Evolutionary conservation across 2,329 filamentous ascomycete genomes (phyloP), one percentile per base, ranked within the genome.

Genomic region (Colletotrichum noveboracense): DNA sequence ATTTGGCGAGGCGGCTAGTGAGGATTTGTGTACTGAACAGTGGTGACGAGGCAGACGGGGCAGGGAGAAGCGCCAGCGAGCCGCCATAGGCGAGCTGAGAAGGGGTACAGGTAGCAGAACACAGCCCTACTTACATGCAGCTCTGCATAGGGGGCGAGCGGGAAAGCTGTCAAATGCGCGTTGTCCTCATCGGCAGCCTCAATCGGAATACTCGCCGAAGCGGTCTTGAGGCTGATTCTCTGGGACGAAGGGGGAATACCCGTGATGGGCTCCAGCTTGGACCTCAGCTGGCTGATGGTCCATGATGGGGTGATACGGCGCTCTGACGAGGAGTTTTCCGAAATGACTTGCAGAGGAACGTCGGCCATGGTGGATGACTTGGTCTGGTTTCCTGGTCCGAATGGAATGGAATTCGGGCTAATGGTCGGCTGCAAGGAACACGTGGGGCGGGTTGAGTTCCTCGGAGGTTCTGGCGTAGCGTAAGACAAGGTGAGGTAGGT

Each of bases 291-390:
- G 71, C 90, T 89, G 82, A 99, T 94, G 77, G 93, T 94, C 97
- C 97, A 99, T 79, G 96, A 94, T 16, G 96, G 96, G 30, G 95
- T 96, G 83, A 98, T 93, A 79, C 97, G 95, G 77, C 96, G 94
- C 87, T 99, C 97, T 67, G 95, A 96, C 65, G 93, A 91, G 64
- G 94, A 90, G 84, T 94, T 94, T 76, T 95, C 93, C 67, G 94
- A 96, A 76, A 90, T 90, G 81, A 97, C 91, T 78, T 93, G 89
- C 80, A 97, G 89, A 78, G 94, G 93, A 72, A 97, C 90, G 84
- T 97, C 95, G 70, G 92, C 91, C 87, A 94, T 92, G 83, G 85
- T 86, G 75, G 78, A 77, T 80, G 70, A 81, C 75, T 76, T 74
- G 70, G 28, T 68, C 48, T 69, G 65, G 13, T 14, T 70, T 34